Percentiles rank a stretch among this genome's conserved stretches.
Conservation (phyloP, 352 stramenopile species). For the Globisporangium cederbergense region DNA sequence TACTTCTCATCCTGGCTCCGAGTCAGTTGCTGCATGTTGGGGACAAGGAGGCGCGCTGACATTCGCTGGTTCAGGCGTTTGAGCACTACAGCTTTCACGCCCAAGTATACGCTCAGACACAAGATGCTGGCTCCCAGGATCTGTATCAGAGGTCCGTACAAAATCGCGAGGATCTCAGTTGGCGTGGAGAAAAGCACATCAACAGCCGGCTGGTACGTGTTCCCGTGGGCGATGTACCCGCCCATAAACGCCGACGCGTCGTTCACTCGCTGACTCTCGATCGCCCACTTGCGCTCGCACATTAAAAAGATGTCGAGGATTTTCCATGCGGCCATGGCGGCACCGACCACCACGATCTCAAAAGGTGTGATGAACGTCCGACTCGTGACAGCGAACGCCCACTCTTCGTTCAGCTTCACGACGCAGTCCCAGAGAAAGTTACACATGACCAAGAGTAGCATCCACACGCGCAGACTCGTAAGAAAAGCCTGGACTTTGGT, state of each 20-base stretch:
- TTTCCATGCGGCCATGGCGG: slow-evolving; percentile 14
- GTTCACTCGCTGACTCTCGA: slow-evolving; percentile 28
- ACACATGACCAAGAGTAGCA: slow-evolving; percentile 31
- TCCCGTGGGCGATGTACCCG: slow-evolving; percentile 21
- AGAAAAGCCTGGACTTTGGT: slow-evolving; percentile 44
- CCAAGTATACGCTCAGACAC: slow-evolving; percentile 13
- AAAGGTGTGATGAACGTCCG: slow-evolving; percentile 25
- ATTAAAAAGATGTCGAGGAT: slow-evolving; percentile 25
- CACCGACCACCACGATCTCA: slow-evolving; percentile 25
- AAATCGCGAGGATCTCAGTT: slow-evolving; percentile 14
- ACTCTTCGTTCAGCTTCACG: slow-evolving; percentile 34
- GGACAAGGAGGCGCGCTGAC: background rate
- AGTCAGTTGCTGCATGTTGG: background rate
- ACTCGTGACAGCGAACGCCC: slow-evolving; percentile 27
- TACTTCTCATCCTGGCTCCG: slow-evolving; percentile 19
- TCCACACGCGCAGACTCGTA: slow-evolving; percentile 35
- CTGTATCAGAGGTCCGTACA: slow-evolving; percentile 21
- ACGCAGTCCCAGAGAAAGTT: slow-evolving; percentile 32
- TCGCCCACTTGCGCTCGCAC: slow-evolving; percentile 23
- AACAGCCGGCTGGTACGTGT: slow-evolving; percentile 26
- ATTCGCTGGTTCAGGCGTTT: background rate
- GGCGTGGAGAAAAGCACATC: slow-evolving; percentile 16
- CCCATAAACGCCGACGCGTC: slow-evolving; percentile 18
- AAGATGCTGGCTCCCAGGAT: slow-evolving; percentile 15
- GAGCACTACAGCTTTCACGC: slow-evolving; percentile 14